phyloP scores from a whole-genome alignment of 192 early-diverging fungal species.

The Umbelopsis isabellina region DNA sequence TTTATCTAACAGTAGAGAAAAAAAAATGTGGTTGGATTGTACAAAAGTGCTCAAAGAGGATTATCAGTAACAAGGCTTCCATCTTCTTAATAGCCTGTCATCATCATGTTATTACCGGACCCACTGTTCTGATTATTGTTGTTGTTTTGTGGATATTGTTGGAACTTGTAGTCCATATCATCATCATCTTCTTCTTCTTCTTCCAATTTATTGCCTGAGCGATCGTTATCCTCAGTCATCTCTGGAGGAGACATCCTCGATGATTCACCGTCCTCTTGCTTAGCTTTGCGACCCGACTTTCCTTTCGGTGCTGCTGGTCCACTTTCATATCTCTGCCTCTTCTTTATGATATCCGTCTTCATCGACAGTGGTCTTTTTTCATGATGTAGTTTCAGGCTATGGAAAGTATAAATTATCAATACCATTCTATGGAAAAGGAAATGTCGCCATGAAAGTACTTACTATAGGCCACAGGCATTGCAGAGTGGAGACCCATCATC shows the following conservation, averaged over 20 bases:
- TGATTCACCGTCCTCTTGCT: constrained; percentile 1
- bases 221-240: constrained; percentile 1
- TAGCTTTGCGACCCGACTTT: not conserved
- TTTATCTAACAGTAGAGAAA: not conserved
- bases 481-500: constrained; percentile 56
- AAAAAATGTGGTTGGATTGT: not conserved
- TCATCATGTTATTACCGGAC: not conserved
- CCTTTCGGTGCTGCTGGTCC: constrained; percentile 9
- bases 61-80: not conserved
- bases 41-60: not conserved
- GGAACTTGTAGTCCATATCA: constrained; percentile 1
- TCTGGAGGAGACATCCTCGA: constrained; percentile 16
- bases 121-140: constrained; percentile 3
- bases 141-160: not conserved
- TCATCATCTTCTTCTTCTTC: not conserved
- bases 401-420: not conserved
- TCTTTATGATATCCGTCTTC: constrained; percentile 38
- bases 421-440: not conserved
- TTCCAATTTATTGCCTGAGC: not conserved
- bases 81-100: constrained; percentile 4
- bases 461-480: constrained; percentile 65
- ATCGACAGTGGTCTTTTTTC: constrained; percentile 35
- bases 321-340: constrained; percentile 32
- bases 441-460: constrained; percentile 20
- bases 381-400: constrained; percentile 37